phyloP scores from a whole-genome alignment of 345 rosid genomes.

The Syzygium aqueum region DNA sequence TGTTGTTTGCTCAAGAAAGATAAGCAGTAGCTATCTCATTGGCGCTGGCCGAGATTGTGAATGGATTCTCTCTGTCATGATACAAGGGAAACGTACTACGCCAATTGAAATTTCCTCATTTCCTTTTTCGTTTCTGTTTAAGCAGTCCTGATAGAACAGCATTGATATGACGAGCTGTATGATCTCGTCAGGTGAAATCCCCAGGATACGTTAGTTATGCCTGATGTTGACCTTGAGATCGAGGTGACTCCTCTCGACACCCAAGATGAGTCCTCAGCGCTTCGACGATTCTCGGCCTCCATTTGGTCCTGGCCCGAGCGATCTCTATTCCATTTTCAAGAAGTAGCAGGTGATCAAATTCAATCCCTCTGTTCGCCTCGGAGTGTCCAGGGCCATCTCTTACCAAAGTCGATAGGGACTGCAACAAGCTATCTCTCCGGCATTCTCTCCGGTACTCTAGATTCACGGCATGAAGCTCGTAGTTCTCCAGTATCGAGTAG shows the following conservation, averaged over 20 bases:
- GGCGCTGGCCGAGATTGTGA: not conserved
- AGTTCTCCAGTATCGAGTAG: slow-evolving; percentile 59
- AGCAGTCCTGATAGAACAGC: not conserved
- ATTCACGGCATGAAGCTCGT: slow-evolving; percentile 61
- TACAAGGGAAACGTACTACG: not conserved
- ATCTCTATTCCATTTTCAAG: slow-evolving; percentile 79
- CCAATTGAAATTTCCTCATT: not conserved
- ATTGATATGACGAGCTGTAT: not conserved
- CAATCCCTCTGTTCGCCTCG: slow-evolving; percentile 30
- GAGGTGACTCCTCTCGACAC: not conserved
- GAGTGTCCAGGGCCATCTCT: slow-evolving; percentile 19
- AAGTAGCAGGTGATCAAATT: slow-evolving; percentile 84
- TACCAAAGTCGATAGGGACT: slow-evolving; percentile 68
- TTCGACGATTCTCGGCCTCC: slow-evolving; percentile 51
- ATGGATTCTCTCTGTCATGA: not conserved
- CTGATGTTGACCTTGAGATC: not conserved
- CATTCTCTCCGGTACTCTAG: slow-evolving; percentile 93
- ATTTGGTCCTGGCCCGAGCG: slow-evolving; percentile 75
- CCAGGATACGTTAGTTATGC: not conserved
- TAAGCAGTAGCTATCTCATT: not conserved
- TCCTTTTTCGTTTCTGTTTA: not conserved
- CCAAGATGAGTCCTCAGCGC: not conserved
- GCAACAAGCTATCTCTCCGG: slow-evolving; percentile 73
- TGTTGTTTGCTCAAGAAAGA: not conserved
- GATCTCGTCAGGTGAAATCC: not conserved